Evolutionary conservation across 176 grass and related monocot species (phyloP), one percentile per base, ranked within the genome.

Genomic region (Eremochloa ophiuroides): DNA sequence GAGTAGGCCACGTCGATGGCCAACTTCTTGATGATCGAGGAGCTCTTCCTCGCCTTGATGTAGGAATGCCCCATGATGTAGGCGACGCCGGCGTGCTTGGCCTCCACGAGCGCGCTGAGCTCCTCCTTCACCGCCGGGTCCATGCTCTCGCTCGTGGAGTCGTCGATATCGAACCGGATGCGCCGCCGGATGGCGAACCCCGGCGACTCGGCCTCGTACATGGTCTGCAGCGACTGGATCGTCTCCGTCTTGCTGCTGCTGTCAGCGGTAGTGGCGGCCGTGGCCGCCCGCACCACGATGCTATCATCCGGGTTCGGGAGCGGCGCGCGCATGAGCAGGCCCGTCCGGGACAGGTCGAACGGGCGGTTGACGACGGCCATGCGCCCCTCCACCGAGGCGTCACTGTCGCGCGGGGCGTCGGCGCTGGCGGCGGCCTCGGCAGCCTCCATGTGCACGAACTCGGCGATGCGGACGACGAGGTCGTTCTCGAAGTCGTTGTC

Each of bases 1-100:
- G 89, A 51, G 77, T 89, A 89, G n/a, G 83, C 89, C 2, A 86
- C 63, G 78, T 94, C 75, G 38, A 94, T 86, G 71, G 78, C 66
- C n/a, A 94, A 66, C 65, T 86, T 91, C 75, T 94, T 94, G 56
- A 94, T 14, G 1, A 91, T 34, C 17, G 80, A 78, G 6, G 92
- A 94, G 81, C 78, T 85, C 68, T 86, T 91, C 80, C 86, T 88
- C 0, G 92, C 88, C 63, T 91, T 91, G 75, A 88, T 87, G 69
- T 91, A 91, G 7, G 92, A 91, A 56, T 94, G 92, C 0, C 92
- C 92, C 79, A 94, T 84, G 70, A 94, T 91, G 68, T 94, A 94
- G 0, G 88, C 72, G 0, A 94, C 92, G 43, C 92, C 86, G 34
- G 79, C 83, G 30, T 81, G 68, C 80, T 91, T 94, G 9, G 88